Conservation (phyloP, 768 basidiomycete genomes). For the Podaxis sp. region DNA sequence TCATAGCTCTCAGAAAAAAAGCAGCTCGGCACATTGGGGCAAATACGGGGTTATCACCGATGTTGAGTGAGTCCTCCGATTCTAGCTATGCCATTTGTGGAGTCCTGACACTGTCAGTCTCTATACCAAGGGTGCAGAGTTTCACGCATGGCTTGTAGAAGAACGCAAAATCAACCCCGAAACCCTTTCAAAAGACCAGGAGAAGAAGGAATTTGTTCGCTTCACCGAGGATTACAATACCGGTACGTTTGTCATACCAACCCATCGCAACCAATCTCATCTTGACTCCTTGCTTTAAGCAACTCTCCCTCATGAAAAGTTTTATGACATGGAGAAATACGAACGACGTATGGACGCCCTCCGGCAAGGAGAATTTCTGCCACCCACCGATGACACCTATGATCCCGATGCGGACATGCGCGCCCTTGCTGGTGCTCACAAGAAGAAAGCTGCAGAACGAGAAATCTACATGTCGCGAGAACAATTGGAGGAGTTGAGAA, state of each 20-base stretch:
- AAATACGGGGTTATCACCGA: constrained; percentile 88
- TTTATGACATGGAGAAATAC: constrained; percentile 87
- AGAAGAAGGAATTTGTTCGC: constrained; percentile 78
- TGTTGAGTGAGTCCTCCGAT: constrained; percentile 60
- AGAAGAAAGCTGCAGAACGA: constrained; percentile 62
- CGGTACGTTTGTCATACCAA: constrained; percentile 40
- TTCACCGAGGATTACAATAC: constrained; percentile 88
- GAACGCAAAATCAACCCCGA: constrained; percentile 92
- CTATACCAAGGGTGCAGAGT: constrained; percentile 82
- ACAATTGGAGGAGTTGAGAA: constrained; percentile 77
- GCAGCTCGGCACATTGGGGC: constrained; percentile 76
- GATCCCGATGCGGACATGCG: constrained; percentile 85
- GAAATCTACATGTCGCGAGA: constrained; percentile 79
- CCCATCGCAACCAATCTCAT: neutral
- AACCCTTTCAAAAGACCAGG: constrained; percentile 80
- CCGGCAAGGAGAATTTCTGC: constrained; percentile 80
- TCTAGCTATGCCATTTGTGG: neutral
- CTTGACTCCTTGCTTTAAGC: constrained; percentile 41
- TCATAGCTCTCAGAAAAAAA: constrained; percentile 45
- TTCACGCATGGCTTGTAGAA: constrained; percentile 90
- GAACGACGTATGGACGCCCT: constrained; percentile 83
- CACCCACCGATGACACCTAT: constrained; percentile 70
- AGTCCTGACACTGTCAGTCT: constrained; percentile 47
- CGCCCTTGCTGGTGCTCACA: constrained; percentile 69
- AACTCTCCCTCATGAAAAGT: constrained; percentile 92